phyloP scores from a whole-genome alignment of 768 basidiomycete species.

The Mycena chlorophos region DNA sequence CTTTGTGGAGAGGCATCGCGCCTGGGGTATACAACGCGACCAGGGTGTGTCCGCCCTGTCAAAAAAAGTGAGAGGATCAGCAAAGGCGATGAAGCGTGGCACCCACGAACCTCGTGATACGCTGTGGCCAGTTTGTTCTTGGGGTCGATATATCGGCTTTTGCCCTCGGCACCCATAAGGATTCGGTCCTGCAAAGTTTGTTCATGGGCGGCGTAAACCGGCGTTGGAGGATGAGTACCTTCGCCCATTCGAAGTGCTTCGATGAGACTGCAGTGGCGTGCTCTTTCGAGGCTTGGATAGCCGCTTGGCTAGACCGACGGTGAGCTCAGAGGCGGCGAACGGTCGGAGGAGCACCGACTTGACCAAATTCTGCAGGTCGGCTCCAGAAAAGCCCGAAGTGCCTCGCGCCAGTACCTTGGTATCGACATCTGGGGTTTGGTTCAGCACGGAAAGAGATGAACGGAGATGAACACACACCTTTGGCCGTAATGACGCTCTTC shows the following conservation, averaged over 20 bases:
- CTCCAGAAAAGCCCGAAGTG: slow-evolving; percentile 95
- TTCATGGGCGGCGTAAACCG: slow-evolving; percentile 3
- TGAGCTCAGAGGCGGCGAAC: slow-evolving; percentile 9
- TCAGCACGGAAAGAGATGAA: slow-evolving; percentile 4
- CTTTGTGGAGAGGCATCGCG: slow-evolving; percentile 96
- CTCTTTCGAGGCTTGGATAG: slow-evolving; percentile 91
- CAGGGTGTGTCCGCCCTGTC: slow-evolving; percentile 88
- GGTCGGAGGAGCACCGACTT: slow-evolving; percentile 51
- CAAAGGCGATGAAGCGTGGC: not conserved
- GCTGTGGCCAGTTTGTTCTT: slow-evolving; percentile 89
- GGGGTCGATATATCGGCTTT: slow-evolving; percentile 84
- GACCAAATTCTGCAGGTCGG: slow-evolving; percentile 95
- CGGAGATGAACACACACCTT: slow-evolving; percentile 42
- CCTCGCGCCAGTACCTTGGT: slow-evolving; percentile 87
- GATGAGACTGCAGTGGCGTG: slow-evolving; percentile 67
- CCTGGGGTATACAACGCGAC: slow-evolving; percentile 92
- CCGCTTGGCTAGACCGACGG: slow-evolving; percentile 63
- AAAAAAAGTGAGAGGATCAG: slow-evolving; percentile 11
- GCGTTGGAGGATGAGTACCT: slow-evolving; percentile 44
- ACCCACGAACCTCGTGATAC: slow-evolving; percentile 79
- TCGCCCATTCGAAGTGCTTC: slow-evolving; percentile 97
- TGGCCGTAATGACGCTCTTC: slow-evolving; percentile 67
- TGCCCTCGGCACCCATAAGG: slow-evolving; percentile 94
- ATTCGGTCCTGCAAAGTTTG: slow-evolving; percentile 72
- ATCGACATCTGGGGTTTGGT: slow-evolving; percentile 55